A percentile compares a stretch with the other conserved stretches of the same genome.
phyloP scores from a whole-genome alignment of 345 rosid genomes.

The Salix koriyanagi region DNA sequence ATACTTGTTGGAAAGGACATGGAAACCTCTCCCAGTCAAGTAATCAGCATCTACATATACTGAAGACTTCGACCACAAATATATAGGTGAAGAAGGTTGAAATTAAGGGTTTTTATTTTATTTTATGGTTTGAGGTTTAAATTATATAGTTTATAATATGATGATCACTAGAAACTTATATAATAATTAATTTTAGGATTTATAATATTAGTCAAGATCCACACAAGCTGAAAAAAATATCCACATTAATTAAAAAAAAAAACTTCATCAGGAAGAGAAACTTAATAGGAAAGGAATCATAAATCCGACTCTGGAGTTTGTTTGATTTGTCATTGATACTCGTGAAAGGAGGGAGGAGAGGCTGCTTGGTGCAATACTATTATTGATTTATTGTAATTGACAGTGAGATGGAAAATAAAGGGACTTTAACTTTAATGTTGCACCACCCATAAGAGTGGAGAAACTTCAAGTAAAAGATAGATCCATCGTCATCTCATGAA shows the following conservation, averaged over 20 bases:
- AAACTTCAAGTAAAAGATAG: constrained; percentile 26
- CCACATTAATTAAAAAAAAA: too few relatives aligned
- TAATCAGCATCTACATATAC: background rate
- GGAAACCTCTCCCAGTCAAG: constrained; percentile 1
- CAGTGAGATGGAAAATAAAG: constrained; percentile 4
- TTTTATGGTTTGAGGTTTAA: too few relatives aligned
- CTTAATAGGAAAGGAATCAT: background rate
- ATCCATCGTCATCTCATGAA: constrained; percentile 20
- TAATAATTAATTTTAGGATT: too few relatives aligned
- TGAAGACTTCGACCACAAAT: background rate
- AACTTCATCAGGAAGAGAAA: too few relatives aligned
- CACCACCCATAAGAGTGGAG: constrained; percentile 8
- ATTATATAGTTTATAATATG: too few relatives aligned
- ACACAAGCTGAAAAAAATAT: rapidly evolving
- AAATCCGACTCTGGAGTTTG: too few relatives aligned
- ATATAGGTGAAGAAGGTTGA: too few relatives aligned
- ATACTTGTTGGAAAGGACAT: background rate
- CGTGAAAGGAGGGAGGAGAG: background rate
- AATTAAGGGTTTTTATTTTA: too few relatives aligned
- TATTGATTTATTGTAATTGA: background rate
- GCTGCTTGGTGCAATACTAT: background rate
- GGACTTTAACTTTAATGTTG: constrained; percentile 5
- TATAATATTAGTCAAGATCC: too few relatives aligned
- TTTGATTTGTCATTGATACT: background rate
- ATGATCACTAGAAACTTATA: too few relatives aligned